Evolutionary conservation across 208 protist species (phyloP).

Genomic region (Acanthamoeba royreba): DNA sequence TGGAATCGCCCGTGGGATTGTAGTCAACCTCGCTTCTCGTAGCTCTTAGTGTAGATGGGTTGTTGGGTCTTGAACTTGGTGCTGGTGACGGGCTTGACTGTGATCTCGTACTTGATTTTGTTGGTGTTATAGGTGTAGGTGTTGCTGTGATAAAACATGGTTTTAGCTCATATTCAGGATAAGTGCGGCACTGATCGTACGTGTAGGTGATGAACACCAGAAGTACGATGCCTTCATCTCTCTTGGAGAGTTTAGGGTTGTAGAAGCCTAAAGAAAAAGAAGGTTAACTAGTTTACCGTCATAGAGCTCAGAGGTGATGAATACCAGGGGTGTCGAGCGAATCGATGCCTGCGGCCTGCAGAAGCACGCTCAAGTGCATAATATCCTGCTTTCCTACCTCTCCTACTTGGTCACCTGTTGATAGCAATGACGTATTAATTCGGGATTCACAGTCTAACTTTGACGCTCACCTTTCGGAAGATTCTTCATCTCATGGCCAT

Average conservation of each 20-base stretch:
- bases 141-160: neutral
- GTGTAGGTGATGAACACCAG: conserved; percentile 47
- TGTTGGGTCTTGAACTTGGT: conserved; percentile 45
- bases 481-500: neutral
- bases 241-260: neutral
- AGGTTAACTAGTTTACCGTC: neutral
- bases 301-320: neutral
- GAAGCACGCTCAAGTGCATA: conserved; percentile 15
- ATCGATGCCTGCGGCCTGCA: conserved; percentile 2
- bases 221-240: conserved; percentile 34
- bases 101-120: conserved; percentile 8
- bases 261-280: neutral
- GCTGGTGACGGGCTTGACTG: neutral
- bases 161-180: neutral
- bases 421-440: neutral
- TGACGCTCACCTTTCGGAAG: neutral
- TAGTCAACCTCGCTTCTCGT: neutral
- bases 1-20: neutral
- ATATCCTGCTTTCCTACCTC: conserved; percentile 7
- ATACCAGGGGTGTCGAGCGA: conserved; percentile 33
- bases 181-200: neutral
- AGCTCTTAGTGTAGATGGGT: conserved; percentile 47
- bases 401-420: neutral
- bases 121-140: conserved; percentile 35
- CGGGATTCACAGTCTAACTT: neutral